Evolutionary conservation across 2,329 filamentous ascomycete species (phyloP), one percentile per base, ranked within the genome.

Genomic region (Colletotrichum horii): DNA sequence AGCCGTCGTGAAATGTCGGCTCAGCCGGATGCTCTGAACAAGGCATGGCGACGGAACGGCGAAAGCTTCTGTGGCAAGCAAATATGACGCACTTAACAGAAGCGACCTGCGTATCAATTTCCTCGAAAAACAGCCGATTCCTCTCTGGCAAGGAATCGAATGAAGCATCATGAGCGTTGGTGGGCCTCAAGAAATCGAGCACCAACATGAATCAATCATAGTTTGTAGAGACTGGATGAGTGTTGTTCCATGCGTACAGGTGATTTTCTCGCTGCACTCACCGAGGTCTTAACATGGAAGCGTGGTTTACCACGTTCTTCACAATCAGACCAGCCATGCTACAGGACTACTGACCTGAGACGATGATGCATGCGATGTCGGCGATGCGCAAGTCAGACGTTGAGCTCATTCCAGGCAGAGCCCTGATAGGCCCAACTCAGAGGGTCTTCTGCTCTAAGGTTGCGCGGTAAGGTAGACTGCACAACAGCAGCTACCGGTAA

Each of bases 331-430:
- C 26, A 61, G 26, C 24, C 24, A 28, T 14, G 19, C 26, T 30
- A 16, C 9, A 28, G 4, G 8, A 28, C 43, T 38, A n/a, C 15
- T 24, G 22, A 34, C 19, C 43, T 32, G 26, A 48, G 60, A 61
- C 22, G 36, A 22, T 12, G 34, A 30, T 19, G 43, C 43, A 24
- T 66, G 72, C 73, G 73, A 75, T 75, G 69, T 73, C 73, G 73
- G 73, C 73, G 62, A 11, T 15, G 16, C 34, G 32, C 61, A 72
- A 38, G 55, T 56, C 32, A 62, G 38, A 48, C 28, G 38, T 64
- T 67, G 55, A 38, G 32, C 38, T 64, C 62, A 62, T 75, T 67
- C 71, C 43, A 24, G 48, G 16, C 36, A 61, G 11, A 56, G 55
- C 36, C 38, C 30, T 62, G 72, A 66, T 71, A 66, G 61, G 61